phyloP scores from a whole-genome alignment of 768 basidiomycete genomes.

The Dictyophora rubrovolvata region DNA sequence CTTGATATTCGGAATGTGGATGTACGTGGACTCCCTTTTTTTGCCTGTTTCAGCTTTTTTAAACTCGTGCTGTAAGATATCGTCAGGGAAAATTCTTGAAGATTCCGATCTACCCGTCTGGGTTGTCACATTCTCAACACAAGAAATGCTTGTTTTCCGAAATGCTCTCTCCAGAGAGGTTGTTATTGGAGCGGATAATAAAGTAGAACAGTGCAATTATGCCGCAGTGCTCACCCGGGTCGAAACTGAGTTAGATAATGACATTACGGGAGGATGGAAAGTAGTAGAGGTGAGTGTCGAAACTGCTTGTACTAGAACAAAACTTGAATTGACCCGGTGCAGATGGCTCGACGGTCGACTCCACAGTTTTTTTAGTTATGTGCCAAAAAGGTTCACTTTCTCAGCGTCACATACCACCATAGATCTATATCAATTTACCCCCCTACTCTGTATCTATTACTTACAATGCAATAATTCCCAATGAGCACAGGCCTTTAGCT shows the following conservation, averaged over 20 bases:
- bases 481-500: too few species aligned
- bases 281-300: constrained; percentile 70
- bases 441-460: not conserved
- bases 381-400: not conserved
- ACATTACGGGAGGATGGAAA: constrained; percentile 97
- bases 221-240: constrained; percentile 84
- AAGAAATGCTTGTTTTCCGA: constrained; percentile 87
- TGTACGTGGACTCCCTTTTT: constrained; percentile 36
- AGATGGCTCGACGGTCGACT: constrained; percentile 45
- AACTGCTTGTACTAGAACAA: not conserved
- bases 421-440: not conserved
- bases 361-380: constrained; percentile 35
- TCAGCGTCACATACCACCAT: not conserved
- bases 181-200: constrained; percentile 76
- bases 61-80: constrained; percentile 38
- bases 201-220: constrained; percentile 90
- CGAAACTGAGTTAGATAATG: constrained; percentile 80
- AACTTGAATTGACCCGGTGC: not conserved
- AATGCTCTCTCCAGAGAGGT: constrained; percentile 85
- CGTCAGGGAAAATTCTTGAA: constrained; percentile 82
- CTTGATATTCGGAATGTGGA: constrained; percentile 97
- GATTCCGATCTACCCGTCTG: constrained; percentile 80
- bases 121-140: constrained; percentile 84
- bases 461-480: not conserved
- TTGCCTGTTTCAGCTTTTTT: not conserved